Percentiles rank a stretch among this genome's conserved stretches.
phyloP scores from a whole-genome alignment of 345 rosid genomes.

The Gossypium anomalum region DNA sequence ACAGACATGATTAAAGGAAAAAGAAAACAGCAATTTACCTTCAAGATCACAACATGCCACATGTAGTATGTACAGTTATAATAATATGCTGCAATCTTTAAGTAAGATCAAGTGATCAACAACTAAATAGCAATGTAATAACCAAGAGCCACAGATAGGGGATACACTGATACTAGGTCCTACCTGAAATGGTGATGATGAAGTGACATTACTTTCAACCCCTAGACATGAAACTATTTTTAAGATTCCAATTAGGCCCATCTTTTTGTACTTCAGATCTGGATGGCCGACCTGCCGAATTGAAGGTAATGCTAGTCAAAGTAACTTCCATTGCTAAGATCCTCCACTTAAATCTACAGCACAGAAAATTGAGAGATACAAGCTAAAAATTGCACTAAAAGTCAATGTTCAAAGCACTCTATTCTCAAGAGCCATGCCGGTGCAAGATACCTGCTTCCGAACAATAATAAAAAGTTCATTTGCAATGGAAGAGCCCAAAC shows the following conservation, averaged over 20 bases:
- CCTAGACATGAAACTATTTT: slow-evolving; percentile 67
- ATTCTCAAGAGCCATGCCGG: not conserved
- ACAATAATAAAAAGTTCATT: slow-evolving; percentile 79
- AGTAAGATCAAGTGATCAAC: not conserved
- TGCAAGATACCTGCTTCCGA: slow-evolving; percentile 62
- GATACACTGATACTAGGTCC: slow-evolving; percentile 13
- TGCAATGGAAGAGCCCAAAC: slow-evolving; percentile 53
- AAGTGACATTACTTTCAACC: slow-evolving; percentile 36
- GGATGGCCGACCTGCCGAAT: slow-evolving; percentile 62
- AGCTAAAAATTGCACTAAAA: not conserved
- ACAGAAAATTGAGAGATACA: not conserved
- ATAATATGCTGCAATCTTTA: not conserved
- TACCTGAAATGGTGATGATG: slow-evolving; percentile 48
- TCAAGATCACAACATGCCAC: not conserved
- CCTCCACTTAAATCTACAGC: slow-evolving; percentile 3
- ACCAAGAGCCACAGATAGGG: not conserved
- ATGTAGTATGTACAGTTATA: not conserved
- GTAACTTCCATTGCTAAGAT: not conserved
- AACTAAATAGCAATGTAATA: not conserved
- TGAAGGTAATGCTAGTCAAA: slow-evolving; percentile 1
- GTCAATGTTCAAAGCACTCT: not conserved
- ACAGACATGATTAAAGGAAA: not conserved
- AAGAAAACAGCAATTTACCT: slow-evolving; percentile 2
- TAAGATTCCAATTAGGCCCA: slow-evolving; percentile 76
- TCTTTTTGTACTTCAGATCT: slow-evolving; percentile 72